phyloP scores from a whole-genome alignment of 371 early-diverging fungal genomes.

The Paraphysoderma sedebokerense region DNA sequence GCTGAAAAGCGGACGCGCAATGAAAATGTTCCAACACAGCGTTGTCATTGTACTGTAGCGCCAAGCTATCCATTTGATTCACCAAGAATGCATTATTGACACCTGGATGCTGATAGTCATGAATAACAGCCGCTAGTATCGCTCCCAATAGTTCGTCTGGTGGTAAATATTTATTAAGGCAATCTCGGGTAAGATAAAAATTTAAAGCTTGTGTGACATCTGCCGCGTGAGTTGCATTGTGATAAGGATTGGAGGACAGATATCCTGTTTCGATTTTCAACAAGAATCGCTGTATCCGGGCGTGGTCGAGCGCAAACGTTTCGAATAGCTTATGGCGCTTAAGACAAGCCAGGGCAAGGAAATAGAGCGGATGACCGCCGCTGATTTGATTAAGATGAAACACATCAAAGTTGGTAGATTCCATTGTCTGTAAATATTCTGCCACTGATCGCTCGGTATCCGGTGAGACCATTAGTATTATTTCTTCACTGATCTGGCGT shows the following conservation, averaged over 20 bases:
- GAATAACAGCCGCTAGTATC: conserved; percentile 23
- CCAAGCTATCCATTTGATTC: conserved; percentile 14
- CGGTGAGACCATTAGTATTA: no score
- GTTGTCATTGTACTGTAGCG: conserved; percentile 28
- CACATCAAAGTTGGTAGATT: conserved; percentile 17
- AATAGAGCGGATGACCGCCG: conserved; percentile 14
- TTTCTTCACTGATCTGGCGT: no score
- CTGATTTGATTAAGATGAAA: conserved; percentile 9
- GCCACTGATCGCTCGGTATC: no score
- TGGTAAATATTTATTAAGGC: conserved; percentile 7
- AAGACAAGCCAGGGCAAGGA: conserved; percentile 14
- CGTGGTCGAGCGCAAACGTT: conserved; percentile 8
- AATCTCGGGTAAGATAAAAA: conserved; percentile 14
- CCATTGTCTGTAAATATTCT: conserved; percentile 9
- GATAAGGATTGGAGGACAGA: conserved; percentile 23
- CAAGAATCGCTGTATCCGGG: conserved; percentile 13
- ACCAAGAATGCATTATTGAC: conserved; percentile 29
- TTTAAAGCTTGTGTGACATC: conserved; percentile 24
- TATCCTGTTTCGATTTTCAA: conserved; percentile 18
- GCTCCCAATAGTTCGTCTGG: conserved; percentile 18
- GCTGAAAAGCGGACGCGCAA: conserved; percentile 15
- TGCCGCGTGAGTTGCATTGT: conserved; percentile 28
- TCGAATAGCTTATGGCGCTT: conserved; percentile 10
- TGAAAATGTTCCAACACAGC: conserved; percentile 32
- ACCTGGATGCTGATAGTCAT: conserved; percentile 35